A percentile compares a stretch with the other conserved stretches of the same genome.
Evolutionary conservation across 1,139 yeast species (phyloP).

Genomic region (Saccharomyces hybrid): DNA sequence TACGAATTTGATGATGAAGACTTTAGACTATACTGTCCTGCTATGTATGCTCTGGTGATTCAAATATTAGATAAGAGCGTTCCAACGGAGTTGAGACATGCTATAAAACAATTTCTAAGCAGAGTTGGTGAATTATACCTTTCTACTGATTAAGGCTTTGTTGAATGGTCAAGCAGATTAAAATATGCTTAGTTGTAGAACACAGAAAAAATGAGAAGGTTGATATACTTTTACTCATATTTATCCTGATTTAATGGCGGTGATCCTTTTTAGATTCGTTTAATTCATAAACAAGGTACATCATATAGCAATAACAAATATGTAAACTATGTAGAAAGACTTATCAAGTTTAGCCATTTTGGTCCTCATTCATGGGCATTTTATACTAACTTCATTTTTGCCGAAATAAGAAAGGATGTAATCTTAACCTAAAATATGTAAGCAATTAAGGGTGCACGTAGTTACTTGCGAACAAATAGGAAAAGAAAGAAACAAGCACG

Average conservation of each 20-base stretch:
- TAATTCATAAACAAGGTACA: neutral
- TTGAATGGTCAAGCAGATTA: neutral
- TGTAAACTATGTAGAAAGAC: neutral
- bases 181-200: neutral
- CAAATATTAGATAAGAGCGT: constrained; percentile 61
- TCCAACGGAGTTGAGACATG: constrained; percentile 59
- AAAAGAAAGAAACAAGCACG: neutral
- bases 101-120: constrained; percentile 56
- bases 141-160: neutral
- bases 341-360: neutral
- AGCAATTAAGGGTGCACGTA: neutral
- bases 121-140: constrained; percentile 62
- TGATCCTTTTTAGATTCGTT: neutral
- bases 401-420: neutral
- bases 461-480: neutral
- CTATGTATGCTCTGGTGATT: constrained; percentile 61
- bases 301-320: neutral
- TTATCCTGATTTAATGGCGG: neutral
- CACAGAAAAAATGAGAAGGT: neutral
- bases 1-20: constrained; percentile 70
- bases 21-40: constrained; percentile 55
- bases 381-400: neutral
- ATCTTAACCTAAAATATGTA: neutral
- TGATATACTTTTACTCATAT: neutral
- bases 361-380: neutral